phyloP scores from a whole-genome alignment of 2,329 filamentous ascomycete genomes.

The Ophiosphaerella narmari region DNA sequence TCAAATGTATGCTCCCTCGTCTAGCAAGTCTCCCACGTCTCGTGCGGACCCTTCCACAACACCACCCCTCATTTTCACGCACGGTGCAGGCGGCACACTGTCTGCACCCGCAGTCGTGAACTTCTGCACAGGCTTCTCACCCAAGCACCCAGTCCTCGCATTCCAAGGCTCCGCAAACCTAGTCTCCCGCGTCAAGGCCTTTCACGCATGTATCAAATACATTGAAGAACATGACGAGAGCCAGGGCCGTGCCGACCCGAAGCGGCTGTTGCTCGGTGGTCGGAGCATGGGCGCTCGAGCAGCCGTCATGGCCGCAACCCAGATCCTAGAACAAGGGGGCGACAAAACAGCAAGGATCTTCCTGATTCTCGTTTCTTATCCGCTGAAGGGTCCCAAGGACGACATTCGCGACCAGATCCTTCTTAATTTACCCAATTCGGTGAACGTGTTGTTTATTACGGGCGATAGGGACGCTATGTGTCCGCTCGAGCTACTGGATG shows the following conservation, averaged over 20 bases:
- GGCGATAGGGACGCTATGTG: conserved; percentile 39
- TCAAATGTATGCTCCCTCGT: conserved; percentile 16
- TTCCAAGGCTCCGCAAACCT: conserved; percentile 52
- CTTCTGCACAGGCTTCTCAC: conserved; percentile 47
- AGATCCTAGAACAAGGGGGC: conserved; percentile 11
- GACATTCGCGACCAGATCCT: conserved; percentile 47
- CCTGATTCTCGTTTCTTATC: conserved; percentile 50
- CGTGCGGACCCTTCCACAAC: not conserved
- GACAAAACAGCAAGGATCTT: conserved; percentile 6
- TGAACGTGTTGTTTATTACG: conserved; percentile 48
- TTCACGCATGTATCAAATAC: conserved; percentile 42
- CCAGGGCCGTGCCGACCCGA: not conserved
- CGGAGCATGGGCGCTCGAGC: conserved; percentile 53
- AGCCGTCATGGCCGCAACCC: conserved; percentile 45
- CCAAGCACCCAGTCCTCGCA: conserved; percentile 25
- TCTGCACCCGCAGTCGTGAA: conserved; percentile 44
- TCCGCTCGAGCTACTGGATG: conserved; percentile 20
- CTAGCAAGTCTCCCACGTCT: not conserved
- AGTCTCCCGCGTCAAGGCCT: conserved; percentile 42
- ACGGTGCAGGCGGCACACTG: conserved; percentile 52
- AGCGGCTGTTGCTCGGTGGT: conserved; percentile 40
- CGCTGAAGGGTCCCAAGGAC: conserved; percentile 43
- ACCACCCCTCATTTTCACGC: conserved; percentile 48
- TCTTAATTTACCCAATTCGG: conserved; percentile 31
- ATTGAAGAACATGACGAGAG: not conserved